Base-by-base conservation (phyloP, 768 basidiomycete species). In the Melanogaster broomeanus region DNA sequence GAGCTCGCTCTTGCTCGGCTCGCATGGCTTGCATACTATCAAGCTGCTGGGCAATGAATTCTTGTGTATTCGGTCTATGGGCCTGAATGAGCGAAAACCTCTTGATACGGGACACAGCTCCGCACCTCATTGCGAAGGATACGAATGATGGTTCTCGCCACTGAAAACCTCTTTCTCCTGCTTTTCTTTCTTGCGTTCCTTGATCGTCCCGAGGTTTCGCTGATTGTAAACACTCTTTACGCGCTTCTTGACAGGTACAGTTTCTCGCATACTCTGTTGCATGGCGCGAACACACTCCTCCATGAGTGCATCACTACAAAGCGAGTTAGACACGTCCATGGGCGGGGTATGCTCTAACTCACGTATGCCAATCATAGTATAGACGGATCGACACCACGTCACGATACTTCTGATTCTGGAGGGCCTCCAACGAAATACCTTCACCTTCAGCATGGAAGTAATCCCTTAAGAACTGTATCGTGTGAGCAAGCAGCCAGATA, bases 321-420 rank as follows among this genome's bases (percentile, higher is more conserved):
- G 19, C 28, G 24, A 34, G 39, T 64, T 42, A 53, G 57, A 27
- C 47, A 13, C 30, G 44, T 46, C 41, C 43, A 10, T 34, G 5
- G 38, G 21, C 25, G 21, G 31, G 15, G 51, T 49, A 33, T 11
- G 21, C 30, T 6, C 65, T 31, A 5, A 72, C 88, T 48, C 66
- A 92, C 90, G 90, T 92, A 60, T 86, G 80, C 93, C 92, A 95
- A 64, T 99, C 97, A 62, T 99, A 98, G 72, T 97, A 98, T 45
- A 99, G 69, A 28, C 94, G 84, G 53, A 98, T 87, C 11, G 91
- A 91, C 47, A 94, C 67, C 21, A 94, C 80, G 59, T 97, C 96
- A 35, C 92, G 86, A 69, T 96, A 98, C 68, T 94, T 97, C 71
- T 91, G 87, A 67, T 95, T 97, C 68, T 96, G 93, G 24, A 99